Base-by-base conservation (phyloP, 768 basidiomycete species). In the Rhizopogon sp. region DNA sequence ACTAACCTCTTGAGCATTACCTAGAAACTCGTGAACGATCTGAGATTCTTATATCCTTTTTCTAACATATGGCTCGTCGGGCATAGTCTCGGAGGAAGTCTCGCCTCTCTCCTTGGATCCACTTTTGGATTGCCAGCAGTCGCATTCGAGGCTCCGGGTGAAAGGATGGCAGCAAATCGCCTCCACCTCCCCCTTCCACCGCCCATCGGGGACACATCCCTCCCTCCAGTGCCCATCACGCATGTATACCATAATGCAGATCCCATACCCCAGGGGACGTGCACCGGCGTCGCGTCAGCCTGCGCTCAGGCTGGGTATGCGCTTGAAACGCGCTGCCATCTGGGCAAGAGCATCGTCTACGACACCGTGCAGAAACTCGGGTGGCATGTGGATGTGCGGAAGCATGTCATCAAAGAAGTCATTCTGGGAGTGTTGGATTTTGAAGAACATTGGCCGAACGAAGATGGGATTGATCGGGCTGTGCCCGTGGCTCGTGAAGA, bases 241-340 rank as follows among this genome's bases (percentile, higher is more conserved):
- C 83, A 83, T 61, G 73, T 87, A 46, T 87, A 82, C 67, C 82
- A 88, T 66, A 88, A 74, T 35, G 86, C 86, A 37, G 86, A 88
- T 64, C 87, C 87, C 6, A 83, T 88, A 60, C 81, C 87, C 6
- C 81, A 81, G 57, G 79, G 80, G 28, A 64, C 73, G 25, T 84
- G 82, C 63, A 82, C 74, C 5, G 82, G 82, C 29, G 45, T 74
- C 17, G 57, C 72, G 14, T 82, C 78, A 9, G 64, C 75, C 0
- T 88, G 87, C 56, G 77, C 81, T 39, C 75, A 78, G 43, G 86
- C 76, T 10, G 87, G 86, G n/a, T 88, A 82, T 60, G 86, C 84
- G 35, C 66, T 84, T 39, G 83, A 84, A 66, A 79, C 78, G 33
- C 69, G 70, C 13, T 88, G 86, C 56, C 86, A 88, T 63, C 72